Base-by-base conservation (phyloP, 2,329 filamentous ascomycete genomes). In the Xylariaceae sp. region DNA sequence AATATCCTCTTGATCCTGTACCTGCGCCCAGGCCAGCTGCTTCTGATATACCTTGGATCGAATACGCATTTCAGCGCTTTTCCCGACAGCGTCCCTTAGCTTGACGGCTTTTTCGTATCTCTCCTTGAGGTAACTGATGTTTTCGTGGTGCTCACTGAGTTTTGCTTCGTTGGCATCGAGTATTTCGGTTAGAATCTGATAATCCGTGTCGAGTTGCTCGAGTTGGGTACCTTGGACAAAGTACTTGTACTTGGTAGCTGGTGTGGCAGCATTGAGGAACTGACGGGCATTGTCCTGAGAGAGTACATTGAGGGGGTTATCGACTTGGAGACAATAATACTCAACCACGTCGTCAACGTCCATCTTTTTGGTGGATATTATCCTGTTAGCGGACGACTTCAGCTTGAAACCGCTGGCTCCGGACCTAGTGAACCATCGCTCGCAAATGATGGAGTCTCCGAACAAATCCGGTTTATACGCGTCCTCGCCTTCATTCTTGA, bases 221-320 rank as follows among this genome's bases (percentile, higher is more conserved):
- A 98, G 77, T 55, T 97, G 90, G 0, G 95, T 94, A 19, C 93
- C 93, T 54, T 90, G 89, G 45, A 95, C 78, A 59, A 98, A 98
- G 57, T 96, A 96, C 52, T 88, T 93, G 72, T 97, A 98, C 62
- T 98, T 98, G 45, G 91, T 83, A 3, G 78, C 70, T 0, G 89
- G 79, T 2, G 81, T 86, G 11, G 93, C 91, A 28, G 83, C 79
- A 57, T 91, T 95, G 33, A 98, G 75, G 55, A 98, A 98, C 44
- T 95, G 87, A 9, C 93, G 82, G 9, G 93, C 93, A 64, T 90
- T 89, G 60, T 98, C 93, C 63, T 98, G 93, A 1, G 90, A 95
- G 15, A 98, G 74, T 6, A 97, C 87, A 45, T 94, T 97, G 69
- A 98, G 83, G 1, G 93, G 93, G 54, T 98, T 98, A 59, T 97